A percentile compares a stretch with the other conserved stretches of the same genome.
These are phyloP conservation scores for Allium cepa DNA, from an alignment of 106 monocot genomes.

Conservation along the genomic window DNA sequence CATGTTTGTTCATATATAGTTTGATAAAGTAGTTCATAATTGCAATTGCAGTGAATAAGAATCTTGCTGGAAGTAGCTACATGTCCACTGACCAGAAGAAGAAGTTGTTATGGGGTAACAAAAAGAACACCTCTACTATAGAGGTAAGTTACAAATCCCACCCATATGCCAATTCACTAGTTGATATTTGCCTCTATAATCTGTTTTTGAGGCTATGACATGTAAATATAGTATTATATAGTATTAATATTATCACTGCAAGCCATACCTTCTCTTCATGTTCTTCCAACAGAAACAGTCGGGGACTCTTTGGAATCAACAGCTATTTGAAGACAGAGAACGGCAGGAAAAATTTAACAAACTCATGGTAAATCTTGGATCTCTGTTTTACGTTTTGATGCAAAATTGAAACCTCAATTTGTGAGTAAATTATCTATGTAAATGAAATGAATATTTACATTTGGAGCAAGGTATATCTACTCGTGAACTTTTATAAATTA, in stretches of 20 bases:
- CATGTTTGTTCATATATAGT: background rate
- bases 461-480: too few species aligned
- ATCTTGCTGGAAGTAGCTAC: conserved; percentile 45
- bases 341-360: conserved; percentile 99
- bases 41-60: conserved; percentile 66
- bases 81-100: conserved; percentile 95
- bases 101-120: conserved; percentile 91
- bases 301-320: conserved; percentile 56
- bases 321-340: conserved; percentile 71
- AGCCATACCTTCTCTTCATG: background rate
- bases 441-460: background rate
- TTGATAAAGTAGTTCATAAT: background rate
- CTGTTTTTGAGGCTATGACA: background rate
- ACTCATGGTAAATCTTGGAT: conserved; percentile 76
- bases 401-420: background rate
- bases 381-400: background rate
- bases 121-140: conserved; percentile 59
- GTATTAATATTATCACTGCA: background rate
- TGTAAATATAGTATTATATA: background rate
- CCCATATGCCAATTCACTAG: background rate
- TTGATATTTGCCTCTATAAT: background rate
- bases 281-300: conserved; percentile 23
- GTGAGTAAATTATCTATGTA: background rate
- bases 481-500: too few species aligned
- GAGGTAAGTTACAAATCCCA: conserved; percentile 36